Base-by-base conservation (phyloP, 2,329 filamentous ascomycete genomes). In the Tolypocladium amazonense region DNA sequence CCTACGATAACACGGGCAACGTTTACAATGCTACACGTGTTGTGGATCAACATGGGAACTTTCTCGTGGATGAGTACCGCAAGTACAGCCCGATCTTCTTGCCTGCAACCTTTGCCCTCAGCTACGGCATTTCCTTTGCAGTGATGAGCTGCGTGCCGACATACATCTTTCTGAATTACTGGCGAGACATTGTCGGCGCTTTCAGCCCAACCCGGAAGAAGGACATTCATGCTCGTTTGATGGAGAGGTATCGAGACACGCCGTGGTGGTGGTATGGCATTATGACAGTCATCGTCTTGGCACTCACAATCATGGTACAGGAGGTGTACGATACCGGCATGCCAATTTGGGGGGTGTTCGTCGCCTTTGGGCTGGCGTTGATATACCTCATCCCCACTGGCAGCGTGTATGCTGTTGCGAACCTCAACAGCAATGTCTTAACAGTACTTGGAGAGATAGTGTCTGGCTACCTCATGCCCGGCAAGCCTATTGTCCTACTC, bases 21-120 rank as follows among this genome's bases (percentile, higher is more conserved):
- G 60, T 70, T 1, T 85, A 85, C 64, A 77, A 81, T 39, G 79
- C 81, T 8, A 73, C 70, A 30, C 75, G 76, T 5, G 82, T 85
- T 27, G 75, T 85, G 9, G 77, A 76, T 27, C 63, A 73, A 1
- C 71, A 75, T 53, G 74, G 76, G 58, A 78, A 75, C 0, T 77
- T 85, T n/a, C 74, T 84, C 62, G 66, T 76, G 18, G 70, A 74
- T 3, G 78, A 77, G 11, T 85, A 84, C 65, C 74, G 75, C 50
- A 67, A 66, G 0, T 85, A 82, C 37, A 83, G 81, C 8, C 79
- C 82, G 0, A 72, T 84, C 50, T 84, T 83, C 58, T 68, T 84
- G 1, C 73, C 77, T 0, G 69, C 77, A 0, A 79, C 77, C 0
- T 80, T 77, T 15, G 74, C 75, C 7, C 65, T 78, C n/a, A 76